Evolutionary conservation across 2,329 filamentous ascomycete species (phyloP).

Genomic region (Neonectria hederae): DNA sequence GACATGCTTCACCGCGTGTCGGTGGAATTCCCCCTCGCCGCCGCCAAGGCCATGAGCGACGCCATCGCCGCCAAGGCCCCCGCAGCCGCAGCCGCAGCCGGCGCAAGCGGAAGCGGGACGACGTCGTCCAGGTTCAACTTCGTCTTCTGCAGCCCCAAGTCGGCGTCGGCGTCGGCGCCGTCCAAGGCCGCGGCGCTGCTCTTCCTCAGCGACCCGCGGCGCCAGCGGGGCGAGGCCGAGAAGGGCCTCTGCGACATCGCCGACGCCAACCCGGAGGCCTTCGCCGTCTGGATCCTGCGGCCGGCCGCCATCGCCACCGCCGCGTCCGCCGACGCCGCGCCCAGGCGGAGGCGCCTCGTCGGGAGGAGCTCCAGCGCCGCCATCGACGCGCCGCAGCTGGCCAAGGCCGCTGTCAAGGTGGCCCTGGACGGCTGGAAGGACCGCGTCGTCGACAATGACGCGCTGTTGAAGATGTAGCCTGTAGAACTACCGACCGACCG

Average conservation of each 20-base stretch:
- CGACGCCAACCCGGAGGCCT: slow-evolving; percentile 41
- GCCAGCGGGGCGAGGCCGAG: slow-evolving; percentile 52
- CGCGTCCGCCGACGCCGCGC: slow-evolving; percentile 27
- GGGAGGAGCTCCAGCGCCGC: slow-evolving; percentile 43
- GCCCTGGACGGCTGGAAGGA: slow-evolving; percentile 49
- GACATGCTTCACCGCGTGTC: slow-evolving; percentile 60
- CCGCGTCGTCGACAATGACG: slow-evolving; percentile 48
- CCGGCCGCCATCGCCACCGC: slow-evolving; percentile 46
- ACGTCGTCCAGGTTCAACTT: slow-evolving; percentile 50
- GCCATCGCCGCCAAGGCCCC: slow-evolving; percentile 43
- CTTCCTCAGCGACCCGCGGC: slow-evolving; percentile 50
- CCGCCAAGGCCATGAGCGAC: slow-evolving; percentile 62
- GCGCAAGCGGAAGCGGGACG: no score
- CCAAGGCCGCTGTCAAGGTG: slow-evolving; percentile 49
- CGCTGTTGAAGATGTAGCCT: slow-evolving; percentile 44
- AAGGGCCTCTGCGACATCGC: slow-evolving; percentile 51
- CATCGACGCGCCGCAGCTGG: slow-evolving; percentile 50
- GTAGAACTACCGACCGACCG: no score
- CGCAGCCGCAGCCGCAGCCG: neutral
- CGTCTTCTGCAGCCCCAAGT: slow-evolving; percentile 53
- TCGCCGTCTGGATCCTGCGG: slow-evolving; percentile 51
- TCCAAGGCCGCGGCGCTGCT: slow-evolving; percentile 42
- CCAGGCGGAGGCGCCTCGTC: slow-evolving; percentile 41
- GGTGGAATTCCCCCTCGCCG: slow-evolving; percentile 67
- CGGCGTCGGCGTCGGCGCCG: slow-evolving; percentile 48